A percentile compares a stretch with the other conserved stretches of the same genome.
These are phyloP conservation scores for Aspergillus clavatus DNA, from an alignment of 2,329 filamentous ascomycete genomes.

Conservation along the genomic window DNA sequence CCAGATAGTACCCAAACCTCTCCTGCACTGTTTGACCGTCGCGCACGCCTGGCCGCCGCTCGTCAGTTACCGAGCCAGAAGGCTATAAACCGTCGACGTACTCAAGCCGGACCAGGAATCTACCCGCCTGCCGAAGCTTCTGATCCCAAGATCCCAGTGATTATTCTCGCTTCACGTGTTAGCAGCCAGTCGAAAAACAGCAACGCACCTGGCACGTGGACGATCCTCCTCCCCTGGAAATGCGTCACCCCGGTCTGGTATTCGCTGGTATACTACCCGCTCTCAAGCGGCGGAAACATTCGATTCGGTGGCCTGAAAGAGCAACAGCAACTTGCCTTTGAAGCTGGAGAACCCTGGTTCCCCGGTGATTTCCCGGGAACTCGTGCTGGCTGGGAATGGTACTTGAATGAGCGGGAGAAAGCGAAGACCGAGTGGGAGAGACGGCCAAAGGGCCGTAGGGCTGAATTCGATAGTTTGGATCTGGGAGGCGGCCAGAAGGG, in stretches of 20 bases:
- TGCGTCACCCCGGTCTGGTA: constrained; percentile 85
- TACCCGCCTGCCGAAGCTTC: constrained; percentile 52
- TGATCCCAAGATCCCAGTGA: constrained; percentile 74
- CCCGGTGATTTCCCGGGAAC: constrained; percentile 80
- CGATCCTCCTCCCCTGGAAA: constrained; percentile 81
- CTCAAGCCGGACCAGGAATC: constrained; percentile 57
- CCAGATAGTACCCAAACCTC: constrained; percentile 50
- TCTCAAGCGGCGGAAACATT: constrained; percentile 74
- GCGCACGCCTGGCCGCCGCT: constrained; percentile 59
- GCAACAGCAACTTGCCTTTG: constrained; percentile 73
- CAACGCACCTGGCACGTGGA: constrained; percentile 68
- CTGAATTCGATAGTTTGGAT: constrained; percentile 68
- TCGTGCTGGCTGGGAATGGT: constrained; percentile 72
- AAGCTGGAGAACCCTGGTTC: constrained; percentile 74
- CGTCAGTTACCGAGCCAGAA: constrained; percentile 69
- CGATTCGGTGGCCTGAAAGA: constrained; percentile 79
- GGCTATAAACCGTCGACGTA: constrained; percentile 71
- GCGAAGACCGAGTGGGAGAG: constrained; percentile 65
- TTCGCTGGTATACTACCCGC: constrained; percentile 72
- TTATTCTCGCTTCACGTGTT: constrained; percentile 60
- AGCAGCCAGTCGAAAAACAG: constrained; percentile 33
- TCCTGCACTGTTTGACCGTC: constrained; percentile 63
- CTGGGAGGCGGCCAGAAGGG: constrained; percentile 70
- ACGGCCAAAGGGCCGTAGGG: constrained; percentile 74
- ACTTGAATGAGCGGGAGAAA: constrained; percentile 58